Base-by-base conservation (phyloP, 306 rosid genomes). In the Cicer cuneatum region DNA sequence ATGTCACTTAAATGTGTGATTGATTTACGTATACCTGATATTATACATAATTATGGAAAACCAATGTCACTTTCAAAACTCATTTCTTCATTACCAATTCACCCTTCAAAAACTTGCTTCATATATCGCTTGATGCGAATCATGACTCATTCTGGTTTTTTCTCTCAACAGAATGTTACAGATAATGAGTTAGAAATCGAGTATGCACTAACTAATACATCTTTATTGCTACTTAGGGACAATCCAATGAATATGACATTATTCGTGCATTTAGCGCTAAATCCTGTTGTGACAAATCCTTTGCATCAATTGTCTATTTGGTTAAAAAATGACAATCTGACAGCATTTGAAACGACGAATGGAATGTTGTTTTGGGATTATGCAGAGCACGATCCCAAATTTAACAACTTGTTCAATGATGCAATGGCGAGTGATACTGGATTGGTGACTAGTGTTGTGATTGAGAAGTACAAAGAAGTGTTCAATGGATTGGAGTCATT, bases 41-140 rank as follows among this genome's bases (percentile, higher is more conserved):
- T 52, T n/a, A 78, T 78, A 39, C 77, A 78, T 33, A 78, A 78
- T 15, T 62, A 78, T 71, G 82, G 77, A 8, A 11, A 78, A 71
- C 67, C 69, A 0, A 63, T 63, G 33, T 7, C 69, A 16, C 69
- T 63, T 5, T 64, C 69, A 10, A 64, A 41, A 29, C 78, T 78
- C 42, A 78, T 78, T 63, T 14, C 77, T 62, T 78, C 67, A 29
- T 60, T 78, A 5, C 19, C 77, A 52, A 71, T 78, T 7, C 73
- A 62, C 11, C 49, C 66, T 29, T 78, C 82, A 8, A 78, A 78
- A 43, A 51, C 49, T 2, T 1, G 0, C 5, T 29, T 0, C 41
- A 42, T 78, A 1, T 11, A 57, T 57, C 63, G 40, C 1, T 57
- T 57, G 15, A 57, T 57, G 82, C 54, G 71, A 69, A 61, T 78